Conservation (phyloP, 2,329 filamentous ascomycete genomes). For the Cladophialophora immunda region DNA sequence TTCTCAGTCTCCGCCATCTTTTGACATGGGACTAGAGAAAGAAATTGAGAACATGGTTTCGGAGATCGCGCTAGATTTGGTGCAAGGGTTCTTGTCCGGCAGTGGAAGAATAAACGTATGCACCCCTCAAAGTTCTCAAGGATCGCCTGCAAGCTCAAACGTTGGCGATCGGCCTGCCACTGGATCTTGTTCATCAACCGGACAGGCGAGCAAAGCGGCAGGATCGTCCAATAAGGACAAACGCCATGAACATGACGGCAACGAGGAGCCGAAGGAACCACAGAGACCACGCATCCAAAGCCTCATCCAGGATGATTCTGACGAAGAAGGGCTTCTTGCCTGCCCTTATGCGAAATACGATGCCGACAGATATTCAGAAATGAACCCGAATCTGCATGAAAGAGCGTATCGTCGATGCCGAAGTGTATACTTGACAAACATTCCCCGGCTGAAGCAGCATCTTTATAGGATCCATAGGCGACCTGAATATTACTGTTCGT, state of each 20-base stretch:
- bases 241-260: slow-evolving; percentile 3
- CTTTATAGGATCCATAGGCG: slow-evolving; percentile 30
- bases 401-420: slow-evolving; percentile 27
- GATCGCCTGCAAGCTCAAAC: background rate
- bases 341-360: slow-evolving; percentile 44
- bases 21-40: background rate
- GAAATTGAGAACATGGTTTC: slow-evolving; percentile 3
- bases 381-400: slow-evolving; percentile 12
- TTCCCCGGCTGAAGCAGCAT: slow-evolving; percentile 33
- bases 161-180: background rate
- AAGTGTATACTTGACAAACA: slow-evolving; percentile 17
- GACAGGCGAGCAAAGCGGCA: background rate
- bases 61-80: background rate
- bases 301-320: background rate
- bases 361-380: slow-evolving; percentile 29
- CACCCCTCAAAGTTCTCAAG: slow-evolving; percentile 5
- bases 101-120: background rate
- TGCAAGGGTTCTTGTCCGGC: background rate
- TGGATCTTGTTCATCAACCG: background rate
- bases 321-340: slow-evolving; percentile 42
- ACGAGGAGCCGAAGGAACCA: slow-evolving; percentile 8
- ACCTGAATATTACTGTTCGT: slow-evolving; percentile 27
- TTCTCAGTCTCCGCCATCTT: background rate
- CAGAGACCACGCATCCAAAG: slow-evolving; percentile 3
- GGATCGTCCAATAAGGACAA: background rate